Evolutionary conservation across 306 rosid species (phyloP).

Genomic region (Sicyos baderoa): DNA sequence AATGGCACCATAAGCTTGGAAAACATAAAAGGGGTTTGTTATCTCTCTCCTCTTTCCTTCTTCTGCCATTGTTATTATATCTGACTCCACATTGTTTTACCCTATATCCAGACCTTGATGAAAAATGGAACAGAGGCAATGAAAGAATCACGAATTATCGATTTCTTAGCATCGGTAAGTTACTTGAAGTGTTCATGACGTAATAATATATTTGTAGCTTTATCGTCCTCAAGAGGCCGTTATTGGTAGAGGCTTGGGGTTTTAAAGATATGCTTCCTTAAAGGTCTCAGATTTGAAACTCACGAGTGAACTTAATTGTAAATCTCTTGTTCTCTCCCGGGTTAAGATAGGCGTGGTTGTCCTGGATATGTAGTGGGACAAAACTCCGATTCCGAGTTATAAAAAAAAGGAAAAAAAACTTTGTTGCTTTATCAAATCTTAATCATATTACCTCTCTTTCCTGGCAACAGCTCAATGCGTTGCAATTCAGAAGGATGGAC

Average conservation of each 20-base stretch:
- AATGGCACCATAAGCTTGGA: slow-evolving; percentile 68
- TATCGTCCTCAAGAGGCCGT: neutral
- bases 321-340: no score
- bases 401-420: no score
- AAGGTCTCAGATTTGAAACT: no score
- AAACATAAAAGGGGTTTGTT: slow-evolving; percentile 71
- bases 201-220: neutral
- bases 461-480: slow-evolving; percentile 65
- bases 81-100: slow-evolving; percentile 25
- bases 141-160: slow-evolving; percentile 75
- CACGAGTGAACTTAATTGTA: no score
- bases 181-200: neutral
- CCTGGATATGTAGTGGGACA: no score
- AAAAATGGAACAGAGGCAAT: slow-evolving; percentile 80
- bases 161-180: slow-evolving; percentile 64
- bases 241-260: no score
- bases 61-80: slow-evolving; percentile 19
- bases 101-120: slow-evolving; percentile 54
- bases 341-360: no score
- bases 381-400: no score
- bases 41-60: slow-evolving; percentile 23
- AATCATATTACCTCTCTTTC: slow-evolving; percentile 16
- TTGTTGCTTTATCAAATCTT: neutral
- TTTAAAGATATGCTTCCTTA: no score
- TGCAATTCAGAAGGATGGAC: slow-evolving; percentile 83